A percentile compares a stretch with the other conserved stretches of the same genome.
phyloP scores from a whole-genome alignment of 257 asterid genomes.

The Verbascum thapsus region DNA sequence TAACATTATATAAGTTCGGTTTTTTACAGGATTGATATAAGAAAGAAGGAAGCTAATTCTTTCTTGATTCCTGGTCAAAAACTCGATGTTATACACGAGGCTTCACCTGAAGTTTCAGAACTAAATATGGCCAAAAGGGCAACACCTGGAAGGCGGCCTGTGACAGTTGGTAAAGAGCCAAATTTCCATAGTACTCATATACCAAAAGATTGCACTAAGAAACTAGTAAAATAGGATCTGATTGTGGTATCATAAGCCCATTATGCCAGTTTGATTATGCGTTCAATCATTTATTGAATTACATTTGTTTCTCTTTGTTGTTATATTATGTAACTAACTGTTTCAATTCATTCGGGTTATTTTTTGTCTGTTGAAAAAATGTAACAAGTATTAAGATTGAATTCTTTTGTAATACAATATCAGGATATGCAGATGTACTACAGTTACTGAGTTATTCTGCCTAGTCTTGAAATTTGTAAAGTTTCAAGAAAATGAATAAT shows the following conservation, averaged over 20 bases:
- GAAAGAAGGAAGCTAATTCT: constrained; percentile 40
- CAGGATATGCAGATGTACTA: too few species aligned
- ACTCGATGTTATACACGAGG: constrained; percentile 52
- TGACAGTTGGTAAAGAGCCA: constrained; percentile 49
- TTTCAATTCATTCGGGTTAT: constrained; percentile 17
- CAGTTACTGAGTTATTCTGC: too few species aligned
- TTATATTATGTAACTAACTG: neutral
- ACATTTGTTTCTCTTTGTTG: constrained; percentile 20
- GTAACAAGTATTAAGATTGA: constrained; percentile 18
- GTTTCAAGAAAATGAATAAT: neutral
- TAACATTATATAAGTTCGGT: constrained; percentile 17
- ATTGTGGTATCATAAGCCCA: too few species aligned
- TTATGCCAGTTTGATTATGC: too few species aligned
- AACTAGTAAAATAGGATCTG: constrained; percentile 28
- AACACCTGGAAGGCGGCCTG: constrained; percentile 30
- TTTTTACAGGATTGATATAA: constrained; percentile 34
- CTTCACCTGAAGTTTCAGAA: constrained; percentile 43
- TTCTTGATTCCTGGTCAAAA: constrained; percentile 51
- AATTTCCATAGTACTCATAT: constrained; percentile 46
- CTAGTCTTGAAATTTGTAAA: neutral
- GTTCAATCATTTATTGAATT: constrained; percentile 58
- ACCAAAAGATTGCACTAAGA: constrained; percentile 51
- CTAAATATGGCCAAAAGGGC: constrained; percentile 27
- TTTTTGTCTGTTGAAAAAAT: constrained; percentile 8
- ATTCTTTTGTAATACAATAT: constrained; percentile 18